Evolutionary conservation across 345 rosid genomes (phyloP).

Genomic region (Odontarrhena argentea): DNA sequence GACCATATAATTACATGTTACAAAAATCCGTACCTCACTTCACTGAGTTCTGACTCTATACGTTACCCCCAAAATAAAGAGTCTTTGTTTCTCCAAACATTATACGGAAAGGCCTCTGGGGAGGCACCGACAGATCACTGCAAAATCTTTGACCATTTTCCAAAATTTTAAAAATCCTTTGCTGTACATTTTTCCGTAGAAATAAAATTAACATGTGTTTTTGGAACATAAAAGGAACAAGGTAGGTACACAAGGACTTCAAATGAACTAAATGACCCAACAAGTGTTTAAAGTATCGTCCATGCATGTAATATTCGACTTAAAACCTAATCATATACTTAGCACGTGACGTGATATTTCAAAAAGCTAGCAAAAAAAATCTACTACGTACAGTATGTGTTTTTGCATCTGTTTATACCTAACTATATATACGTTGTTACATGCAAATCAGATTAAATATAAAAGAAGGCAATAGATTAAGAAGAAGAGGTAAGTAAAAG

Average conservation of each 20-base stretch:
- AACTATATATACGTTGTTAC: constrained; percentile 9
- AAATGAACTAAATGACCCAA: constrained; percentile 17
- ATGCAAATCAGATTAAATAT: constrained; percentile 17
- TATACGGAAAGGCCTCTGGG: constrained; percentile 41
- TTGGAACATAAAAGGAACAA: not conserved
- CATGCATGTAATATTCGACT: constrained; percentile 32
- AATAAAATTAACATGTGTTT: too few relatives aligned
- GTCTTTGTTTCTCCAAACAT: constrained; percentile 24
- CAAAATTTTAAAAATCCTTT: constrained; percentile 36
- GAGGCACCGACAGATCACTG: constrained; percentile 59
- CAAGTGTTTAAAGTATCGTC: not conserved
- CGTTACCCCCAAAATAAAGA: constrained; percentile 30
- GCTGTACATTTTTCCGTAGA: too few relatives aligned
- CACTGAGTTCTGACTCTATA: constrained; percentile 8
- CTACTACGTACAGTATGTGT: not conserved
- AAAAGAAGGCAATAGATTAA: not conserved
- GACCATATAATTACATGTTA: not conserved
- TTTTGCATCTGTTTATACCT: constrained; percentile 10
- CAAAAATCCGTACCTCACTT: constrained; percentile 2
- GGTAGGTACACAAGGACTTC: not conserved
- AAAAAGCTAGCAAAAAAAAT: constrained; percentile 28
- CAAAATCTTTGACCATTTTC: constrained; percentile 69
- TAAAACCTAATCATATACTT: constrained; percentile 32
- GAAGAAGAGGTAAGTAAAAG: constrained; percentile 19
- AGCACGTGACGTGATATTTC: constrained; percentile 40